phyloP scores from a whole-genome alignment of 2,329 filamentous ascomycete genomes.

The Pyricularia pennisetigena region DNA sequence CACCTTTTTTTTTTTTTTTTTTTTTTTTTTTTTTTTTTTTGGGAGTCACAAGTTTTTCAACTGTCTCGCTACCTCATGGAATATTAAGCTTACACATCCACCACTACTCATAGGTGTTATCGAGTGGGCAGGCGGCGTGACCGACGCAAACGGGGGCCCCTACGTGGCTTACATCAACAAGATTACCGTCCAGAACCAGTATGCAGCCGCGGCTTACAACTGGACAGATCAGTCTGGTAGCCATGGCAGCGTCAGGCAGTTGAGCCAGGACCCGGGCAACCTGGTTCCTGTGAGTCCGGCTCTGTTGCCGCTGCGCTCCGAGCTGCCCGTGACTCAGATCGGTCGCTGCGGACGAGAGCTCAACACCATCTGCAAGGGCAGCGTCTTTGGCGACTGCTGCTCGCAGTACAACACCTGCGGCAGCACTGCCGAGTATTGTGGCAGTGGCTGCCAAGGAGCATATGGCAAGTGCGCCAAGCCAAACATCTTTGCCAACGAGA shows the following conservation, averaged over 20 bases:
- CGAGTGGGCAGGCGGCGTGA: constrained; percentile 10
- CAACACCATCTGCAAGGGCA: not conserved
- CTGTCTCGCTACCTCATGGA: too few species aligned
- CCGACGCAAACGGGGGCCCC: constrained; percentile 7
- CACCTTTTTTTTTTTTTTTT: not conserved
- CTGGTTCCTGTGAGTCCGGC: not conserved
- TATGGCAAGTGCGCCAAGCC: not conserved
- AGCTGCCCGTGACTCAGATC: not conserved
- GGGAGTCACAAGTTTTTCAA: too few species aligned
- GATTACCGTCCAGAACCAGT: constrained; percentile 8
- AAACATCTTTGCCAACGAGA: not conserved
- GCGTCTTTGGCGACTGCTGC: constrained; percentile 1
- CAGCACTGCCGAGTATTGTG: not conserved
- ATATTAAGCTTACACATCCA: not conserved
- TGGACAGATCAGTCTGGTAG: constrained; percentile 7
- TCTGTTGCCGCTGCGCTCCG: not conserved
- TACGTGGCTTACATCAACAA: constrained; percentile 9
- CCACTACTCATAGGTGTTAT: constrained; percentile 2
- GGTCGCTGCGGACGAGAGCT: not conserved
- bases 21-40: not conserved
- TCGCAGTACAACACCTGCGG: not conserved
- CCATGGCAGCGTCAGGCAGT: constrained; percentile 6
- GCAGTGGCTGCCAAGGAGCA: not conserved
- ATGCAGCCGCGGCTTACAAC: constrained; percentile 6
- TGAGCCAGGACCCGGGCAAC: not conserved